Base-by-base conservation (phyloP, 257 asterid species). In the Scutellaria barbata region DNA sequence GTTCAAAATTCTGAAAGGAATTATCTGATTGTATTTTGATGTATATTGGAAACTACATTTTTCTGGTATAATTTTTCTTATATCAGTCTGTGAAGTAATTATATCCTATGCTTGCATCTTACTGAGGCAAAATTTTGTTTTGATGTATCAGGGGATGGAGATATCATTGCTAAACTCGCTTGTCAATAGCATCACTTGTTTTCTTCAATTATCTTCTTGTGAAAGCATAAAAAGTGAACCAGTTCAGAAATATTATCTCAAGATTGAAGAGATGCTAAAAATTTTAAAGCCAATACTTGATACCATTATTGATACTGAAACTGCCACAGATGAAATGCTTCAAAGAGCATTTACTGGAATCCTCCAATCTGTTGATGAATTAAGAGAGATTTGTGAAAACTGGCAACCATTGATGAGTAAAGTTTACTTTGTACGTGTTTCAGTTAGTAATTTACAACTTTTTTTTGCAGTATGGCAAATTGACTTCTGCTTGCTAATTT, bases 361-460 rank as follows among this genome's bases (percentile, higher is more conserved):
- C 55, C 75, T 75, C 74, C 92, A 81, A 50, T 82, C 80, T 66
- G 85, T 87, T 73, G 89, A 85, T 72, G 95, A 87, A 50, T 75
- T 88, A 76, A 84, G 80, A 74, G 89, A 87, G 66, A 82, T 83
- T 50, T 87, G 85, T 70, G 90, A 81, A 59, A 83, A 66, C 75
- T 86, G 91, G 90, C 87, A 85, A 56, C 86, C 89, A 55, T 73
- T 92, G 77, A 89, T 84, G 96, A 92, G 96, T 81, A 92, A 89
- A 87, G 73, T 87, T 66, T 87, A 86, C 85, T 89, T 87, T 82
- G 97, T 92, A 86, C 4, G 97, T 86, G 74, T 71, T 56, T 42
- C 17, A 56, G 22, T 69, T 48, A 30, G 10, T 22, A 52, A 54
- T 48, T 11, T 5, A 12, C 8, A 37, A 62, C n/a, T 35, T 33